A percentile compares a stretch with the other conserved stretches of the same genome.
phyloP scores from a whole-genome alignment of 257 asterid species.

The Solanum pennellii region DNA sequence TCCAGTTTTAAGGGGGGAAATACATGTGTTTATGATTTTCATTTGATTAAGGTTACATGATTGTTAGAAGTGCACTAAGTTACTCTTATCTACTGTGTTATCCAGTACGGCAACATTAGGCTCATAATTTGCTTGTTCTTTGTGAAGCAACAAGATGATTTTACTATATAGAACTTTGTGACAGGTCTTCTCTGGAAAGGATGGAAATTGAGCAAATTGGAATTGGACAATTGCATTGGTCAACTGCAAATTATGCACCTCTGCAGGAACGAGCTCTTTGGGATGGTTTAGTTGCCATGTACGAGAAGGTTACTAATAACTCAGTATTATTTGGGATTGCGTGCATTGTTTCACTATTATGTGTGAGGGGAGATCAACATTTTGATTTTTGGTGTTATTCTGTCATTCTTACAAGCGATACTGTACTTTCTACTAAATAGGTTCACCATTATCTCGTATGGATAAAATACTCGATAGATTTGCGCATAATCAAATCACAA shows the following conservation, averaged over 20 bases:
- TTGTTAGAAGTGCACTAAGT: not conserved
- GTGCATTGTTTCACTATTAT: not conserved
- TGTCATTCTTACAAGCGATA: too few species aligned
- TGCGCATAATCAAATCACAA: not conserved
- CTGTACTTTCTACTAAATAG: not conserved
- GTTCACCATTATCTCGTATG: not conserved
- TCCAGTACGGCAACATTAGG: not conserved
- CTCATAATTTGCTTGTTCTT: not conserved
- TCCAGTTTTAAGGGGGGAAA: not conserved
- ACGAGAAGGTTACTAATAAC: conserved; percentile 60
- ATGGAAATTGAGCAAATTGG: conserved; percentile 73
- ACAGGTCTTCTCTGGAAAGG: conserved; percentile 76
- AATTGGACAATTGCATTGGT: conserved; percentile 95
- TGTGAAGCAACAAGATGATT: not conserved
- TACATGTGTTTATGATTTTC: not conserved
- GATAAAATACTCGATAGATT: not conserved
- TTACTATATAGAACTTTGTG: not conserved
- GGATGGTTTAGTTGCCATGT: conserved; percentile 99
- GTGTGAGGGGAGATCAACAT: too few species aligned
- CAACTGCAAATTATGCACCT: conserved; percentile 96
- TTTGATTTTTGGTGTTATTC: too few species aligned
- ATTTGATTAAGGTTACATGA: not conserved
- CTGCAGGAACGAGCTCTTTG: conserved; percentile 89
- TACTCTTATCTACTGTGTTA: not conserved
- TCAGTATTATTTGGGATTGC: not conserved